Evolutionary conservation across 371 early-diverging fungal genomes (phyloP).

Genomic region (Mucor plumbeus): DNA sequence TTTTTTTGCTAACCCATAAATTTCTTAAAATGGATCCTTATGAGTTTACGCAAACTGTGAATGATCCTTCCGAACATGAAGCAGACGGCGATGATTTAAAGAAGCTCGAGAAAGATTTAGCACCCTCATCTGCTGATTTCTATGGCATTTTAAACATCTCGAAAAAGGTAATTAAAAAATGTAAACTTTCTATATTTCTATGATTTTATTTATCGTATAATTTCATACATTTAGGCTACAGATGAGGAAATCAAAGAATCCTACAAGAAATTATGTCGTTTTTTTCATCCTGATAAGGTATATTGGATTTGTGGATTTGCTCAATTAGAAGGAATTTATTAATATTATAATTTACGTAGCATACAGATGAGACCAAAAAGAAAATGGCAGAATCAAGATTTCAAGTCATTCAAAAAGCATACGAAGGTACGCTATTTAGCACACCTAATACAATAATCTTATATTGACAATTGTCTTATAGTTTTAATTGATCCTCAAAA

Average conservation of each 20-base stretch:
- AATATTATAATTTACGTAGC: constrained; percentile 37
- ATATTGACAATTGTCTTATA: constrained; percentile 21
- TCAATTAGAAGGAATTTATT: not conserved
- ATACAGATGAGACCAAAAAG: constrained; percentile 54
- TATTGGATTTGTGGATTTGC: not conserved
- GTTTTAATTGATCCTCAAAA: constrained; percentile 82
- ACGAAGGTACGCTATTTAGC: constrained; percentile 71
- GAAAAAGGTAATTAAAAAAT: constrained; percentile 58
- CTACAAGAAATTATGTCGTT: constrained; percentile 80
- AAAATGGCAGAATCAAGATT: constrained; percentile 76
- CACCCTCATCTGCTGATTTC: constrained; percentile 67
- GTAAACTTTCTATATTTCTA: too few relatives aligned
- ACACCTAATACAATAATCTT: not conserved
- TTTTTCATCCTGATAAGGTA: constrained; percentile 90
- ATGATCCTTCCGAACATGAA: constrained; percentile 36
- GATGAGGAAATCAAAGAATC: constrained; percentile 87
- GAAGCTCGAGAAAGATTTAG: constrained; percentile 47
- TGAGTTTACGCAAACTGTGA: constrained; percentile 42
- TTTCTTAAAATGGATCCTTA: constrained; percentile 60
- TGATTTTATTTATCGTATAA: not conserved
- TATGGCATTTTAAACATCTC: constrained; percentile 87
- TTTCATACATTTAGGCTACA: constrained; percentile 60
- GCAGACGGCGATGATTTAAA: constrained; percentile 56
- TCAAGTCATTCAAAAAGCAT: constrained; percentile 84
- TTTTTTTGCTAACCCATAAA: constrained; percentile 3